phyloP scores from a whole-genome alignment of 371 early-diverging fungal species.

The Encephalitozoon cuniculi region DNA sequence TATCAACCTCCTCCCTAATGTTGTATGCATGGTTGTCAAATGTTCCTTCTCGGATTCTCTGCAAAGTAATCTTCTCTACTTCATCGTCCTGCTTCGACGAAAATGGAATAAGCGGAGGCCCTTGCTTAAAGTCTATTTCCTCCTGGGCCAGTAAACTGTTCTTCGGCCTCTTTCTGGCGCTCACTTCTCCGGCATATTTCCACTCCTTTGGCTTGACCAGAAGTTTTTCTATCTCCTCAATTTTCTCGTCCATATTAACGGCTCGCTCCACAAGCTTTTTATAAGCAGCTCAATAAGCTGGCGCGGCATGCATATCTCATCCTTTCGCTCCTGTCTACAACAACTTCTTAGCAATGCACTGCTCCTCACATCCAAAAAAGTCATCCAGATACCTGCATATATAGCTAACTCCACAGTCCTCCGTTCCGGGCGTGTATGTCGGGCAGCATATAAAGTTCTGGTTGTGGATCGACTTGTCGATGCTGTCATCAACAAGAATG shows the following conservation, averaged over 20 bases:
- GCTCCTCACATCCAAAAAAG: not conserved
- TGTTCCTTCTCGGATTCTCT: conserved; percentile 20
- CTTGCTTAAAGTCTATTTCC: conserved; percentile 9
- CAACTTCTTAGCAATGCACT: not conserved
- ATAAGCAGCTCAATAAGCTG: not conserved
- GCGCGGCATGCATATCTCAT: too few species aligned
- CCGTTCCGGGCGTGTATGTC: not conserved
- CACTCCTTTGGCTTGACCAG: conserved; percentile 35
- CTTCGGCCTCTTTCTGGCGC: conserved; percentile 12
- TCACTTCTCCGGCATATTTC: conserved; percentile 33
- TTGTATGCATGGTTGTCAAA: conserved; percentile 35
- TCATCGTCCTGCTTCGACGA: conserved; percentile 32
- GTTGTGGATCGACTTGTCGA: conserved; percentile 25
- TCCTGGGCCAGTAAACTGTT: conserved; percentile 7
- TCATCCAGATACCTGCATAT: not conserved
- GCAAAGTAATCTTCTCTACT: conserved; percentile 6
- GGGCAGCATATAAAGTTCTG: conserved; percentile 28
- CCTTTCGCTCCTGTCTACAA: not conserved
- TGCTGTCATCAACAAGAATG: conserved; percentile 48
- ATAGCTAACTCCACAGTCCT: not conserved
- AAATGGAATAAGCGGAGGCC: not conserved
- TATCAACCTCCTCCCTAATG: not conserved
- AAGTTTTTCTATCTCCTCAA: conserved; percentile 24
- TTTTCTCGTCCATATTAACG: not conserved
- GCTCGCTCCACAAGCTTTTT: not conserved